These are phyloP conservation scores for Leavenworthia alabamica DNA, from an alignment of 345 rosid genomes.

Conservation along the genomic window DNA sequence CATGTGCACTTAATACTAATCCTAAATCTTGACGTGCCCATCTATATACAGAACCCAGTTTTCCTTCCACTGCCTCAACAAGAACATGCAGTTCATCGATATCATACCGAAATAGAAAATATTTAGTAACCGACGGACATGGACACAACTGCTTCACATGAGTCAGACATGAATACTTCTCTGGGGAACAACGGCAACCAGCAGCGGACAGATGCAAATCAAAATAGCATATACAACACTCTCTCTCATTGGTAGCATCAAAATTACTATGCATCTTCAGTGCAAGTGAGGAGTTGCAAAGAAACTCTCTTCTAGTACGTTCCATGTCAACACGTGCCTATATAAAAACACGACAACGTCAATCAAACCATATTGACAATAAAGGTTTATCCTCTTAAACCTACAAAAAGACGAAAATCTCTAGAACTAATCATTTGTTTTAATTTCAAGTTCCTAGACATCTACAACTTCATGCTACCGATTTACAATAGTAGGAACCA, in stretches of 20 bases:
- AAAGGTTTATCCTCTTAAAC: slow-evolving; percentile 2
- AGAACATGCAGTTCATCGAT: slow-evolving; percentile 76
- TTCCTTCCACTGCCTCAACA: slow-evolving; percentile 94
- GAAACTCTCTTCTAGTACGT: slow-evolving; percentile 55
- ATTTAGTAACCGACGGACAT: slow-evolving; percentile 62
- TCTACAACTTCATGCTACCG: background rate
- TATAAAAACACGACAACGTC: slow-evolving; percentile 17
- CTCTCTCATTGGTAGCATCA: slow-evolving; percentile 85
- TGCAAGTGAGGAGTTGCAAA: slow-evolving; percentile 54
- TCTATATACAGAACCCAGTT: slow-evolving; percentile 84
- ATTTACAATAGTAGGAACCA: background rate
- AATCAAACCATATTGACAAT: slow-evolving; percentile 11
- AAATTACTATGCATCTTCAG: slow-evolving; percentile 85
- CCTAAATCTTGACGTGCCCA: slow-evolving; percentile 99
- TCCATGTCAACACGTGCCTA: slow-evolving; percentile 83
- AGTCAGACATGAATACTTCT: slow-evolving; percentile 80
- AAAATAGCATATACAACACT: slow-evolving; percentile 80
- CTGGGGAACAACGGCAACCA: slow-evolving; percentile 88
- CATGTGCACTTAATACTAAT: slow-evolving; percentile 55
- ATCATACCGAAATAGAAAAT: slow-evolving; percentile 82
- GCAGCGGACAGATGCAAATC: slow-evolving; percentile 98
- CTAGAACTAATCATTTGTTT: background rate
- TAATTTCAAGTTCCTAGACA: background rate
- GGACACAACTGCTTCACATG: slow-evolving; percentile 83
- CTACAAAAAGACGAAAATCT: background rate